Percentiles rank a stretch among this genome's conserved stretches.
These are phyloP conservation scores for Cordia subcordata DNA, from an alignment of 257 asterid species.

Conservation along the genomic window DNA sequence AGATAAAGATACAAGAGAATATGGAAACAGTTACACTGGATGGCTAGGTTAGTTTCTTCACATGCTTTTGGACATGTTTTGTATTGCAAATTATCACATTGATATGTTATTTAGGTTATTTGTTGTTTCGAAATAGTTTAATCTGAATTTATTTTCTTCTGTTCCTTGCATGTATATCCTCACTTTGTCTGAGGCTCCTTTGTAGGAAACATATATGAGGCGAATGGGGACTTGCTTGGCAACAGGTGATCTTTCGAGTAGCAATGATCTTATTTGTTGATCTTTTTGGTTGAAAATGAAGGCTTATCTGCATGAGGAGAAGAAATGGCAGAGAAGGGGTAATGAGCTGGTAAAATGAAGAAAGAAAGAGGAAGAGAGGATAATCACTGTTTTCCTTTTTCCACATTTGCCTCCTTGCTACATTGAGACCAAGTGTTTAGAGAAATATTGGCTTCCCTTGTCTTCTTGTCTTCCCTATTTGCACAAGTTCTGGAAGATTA, in stretches of 20 bases:
- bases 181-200: constrained; percentile 9
- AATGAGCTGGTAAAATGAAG: constrained; percentile 6
- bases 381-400: not conserved
- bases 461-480: not conserved
- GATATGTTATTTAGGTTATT: too few relatives aligned
- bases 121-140: too few relatives aligned
- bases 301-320: constrained; percentile 1
- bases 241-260: constrained; percentile 50
- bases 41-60: too few relatives aligned
- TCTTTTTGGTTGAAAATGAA: not conserved
- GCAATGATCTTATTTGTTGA: not conserved
- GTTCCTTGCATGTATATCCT: not conserved
- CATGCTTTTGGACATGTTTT: too few relatives aligned
- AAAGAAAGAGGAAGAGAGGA: not conserved
- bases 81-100: too few relatives aligned
- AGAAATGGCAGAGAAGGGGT: constrained; percentile 6
- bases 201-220: constrained; percentile 76
- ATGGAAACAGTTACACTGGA: too few relatives aligned
- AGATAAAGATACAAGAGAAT: too few relatives aligned
- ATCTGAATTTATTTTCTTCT: not conserved
- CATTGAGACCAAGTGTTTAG: not conserved
- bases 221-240: constrained; percentile 87
- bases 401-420: not conserved
- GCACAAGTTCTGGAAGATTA: not conserved
- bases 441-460: not conserved